Percentiles rank a stretch among this genome's conserved stretches.
phyloP scores from a whole-genome alignment of 495 filamentous ascomycete genomes.

The Aspergillus incahuasiensis region DNA sequence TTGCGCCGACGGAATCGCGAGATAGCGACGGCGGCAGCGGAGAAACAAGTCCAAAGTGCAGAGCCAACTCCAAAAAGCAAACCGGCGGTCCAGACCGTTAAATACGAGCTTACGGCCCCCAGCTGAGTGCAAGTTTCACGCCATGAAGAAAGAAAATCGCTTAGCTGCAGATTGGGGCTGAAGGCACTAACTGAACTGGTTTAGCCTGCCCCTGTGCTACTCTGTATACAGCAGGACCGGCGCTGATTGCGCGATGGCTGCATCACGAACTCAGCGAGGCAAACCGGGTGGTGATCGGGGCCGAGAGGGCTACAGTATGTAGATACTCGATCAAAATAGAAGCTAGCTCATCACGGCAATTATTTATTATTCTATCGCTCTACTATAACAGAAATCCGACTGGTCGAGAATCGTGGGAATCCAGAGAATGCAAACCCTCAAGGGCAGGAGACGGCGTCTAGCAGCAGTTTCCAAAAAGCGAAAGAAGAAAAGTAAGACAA shows the following conservation, averaged over 20 bases:
- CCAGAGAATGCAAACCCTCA: constrained; percentile 6
- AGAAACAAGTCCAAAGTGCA: neutral
- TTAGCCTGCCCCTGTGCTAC: neutral
- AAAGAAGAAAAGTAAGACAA: constrained; percentile 4
- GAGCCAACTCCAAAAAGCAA: neutral
- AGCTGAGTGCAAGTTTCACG: neutral
- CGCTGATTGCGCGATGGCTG: neutral
- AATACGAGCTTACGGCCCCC: neutral
- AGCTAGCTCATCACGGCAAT: neutral
- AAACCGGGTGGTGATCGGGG: too few relatives aligned
- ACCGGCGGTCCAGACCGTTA: neutral
- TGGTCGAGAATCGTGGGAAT: constrained; percentile 8
- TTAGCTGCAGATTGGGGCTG: constrained; percentile 5
- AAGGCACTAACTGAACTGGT: neutral
- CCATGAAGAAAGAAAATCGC: neutral
- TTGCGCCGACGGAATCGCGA: neutral
- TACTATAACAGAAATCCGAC: constrained; percentile 10
- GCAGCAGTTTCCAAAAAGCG: constrained; percentile 16
- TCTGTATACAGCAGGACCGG: neutral
- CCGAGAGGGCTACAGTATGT: too few relatives aligned
- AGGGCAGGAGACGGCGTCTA: constrained; percentile 9
- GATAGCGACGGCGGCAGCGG: neutral
- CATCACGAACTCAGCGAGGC: too few relatives aligned
- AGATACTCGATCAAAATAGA: too few relatives aligned
- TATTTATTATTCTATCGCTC: constrained; percentile 4